Base-by-base conservation (phyloP, 805 yeast species). In the Millerago galiae region DNA sequence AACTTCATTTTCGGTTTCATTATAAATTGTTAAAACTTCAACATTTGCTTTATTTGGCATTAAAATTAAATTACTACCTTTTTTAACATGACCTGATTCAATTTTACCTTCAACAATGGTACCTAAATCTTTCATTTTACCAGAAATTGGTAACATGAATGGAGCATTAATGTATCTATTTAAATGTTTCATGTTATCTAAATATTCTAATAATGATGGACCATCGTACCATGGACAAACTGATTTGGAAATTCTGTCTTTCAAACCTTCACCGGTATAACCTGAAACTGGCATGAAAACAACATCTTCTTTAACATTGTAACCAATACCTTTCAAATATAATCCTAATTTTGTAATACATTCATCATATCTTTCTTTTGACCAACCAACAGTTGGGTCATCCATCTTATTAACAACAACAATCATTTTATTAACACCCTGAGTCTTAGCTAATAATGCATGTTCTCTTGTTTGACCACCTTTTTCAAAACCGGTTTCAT, bases 401-500 rank as follows among this genome's bases (percentile, higher is more conserved):
- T 93, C 99, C 98, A 93, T 91, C 78, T 93, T 93, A 74, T 93
- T 93, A 54, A 91, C 89, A 41, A 85, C 97, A 45, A 91, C 96
- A 50, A 93, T 74, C 65, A 91, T 77, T 65, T 82, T 84, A 73
- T 91, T 88, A 49, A 91, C 96, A 70, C 99, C 99, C 70, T 91
- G 98, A 40, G 97, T 93, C 74, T 91, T 93, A 49, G 99, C 99
- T 62, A 91, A 74, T 47, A 91, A 72, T 11, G 98, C 98, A 61
- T 91, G 99, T 75, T 90, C 98, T 71, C 97, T 83, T 30, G 98
- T 90, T 72, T 91, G 99, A 54, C 99, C 99, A 59, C 98, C 98
- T 66, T 89, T 87, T 72, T 91, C 99, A 61, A 91, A 91, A 48
- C 99, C 99, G 42, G 99, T 93, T 72, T 93, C 99, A 68, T 93